Base-by-base conservation (phyloP, 31 red algal genomes). In the Pterothamnion heteromorphum region DNA sequence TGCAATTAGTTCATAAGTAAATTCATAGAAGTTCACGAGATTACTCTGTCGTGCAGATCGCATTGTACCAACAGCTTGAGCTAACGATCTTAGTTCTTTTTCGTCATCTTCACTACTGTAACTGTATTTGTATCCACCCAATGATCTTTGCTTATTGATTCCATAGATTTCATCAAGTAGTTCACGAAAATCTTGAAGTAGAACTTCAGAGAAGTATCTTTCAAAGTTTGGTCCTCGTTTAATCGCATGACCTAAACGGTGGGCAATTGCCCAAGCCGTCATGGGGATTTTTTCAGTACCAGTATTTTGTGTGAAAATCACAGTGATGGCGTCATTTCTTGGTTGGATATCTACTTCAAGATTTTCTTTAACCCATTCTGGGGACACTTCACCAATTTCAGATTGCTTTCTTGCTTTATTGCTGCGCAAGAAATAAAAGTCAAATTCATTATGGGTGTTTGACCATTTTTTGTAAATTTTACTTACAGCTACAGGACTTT, bases 351-450 rank as follows among this genome's bases (percentile, higher is more conserved):
- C 72, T 30, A 32, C 26, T 30, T 76, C 72, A 32, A 76, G 30
- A 76, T 26, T 76, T 76, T 76, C 72, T 76, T 76, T 26, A 26
- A 76, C 72, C 72, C 72, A 76, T 76, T 76, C 72, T 76, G 23
- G 26, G 23, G 72, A 26, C 23, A 76, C 72, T 30, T 26, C 30
- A 30, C 72, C 72, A 76, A 76, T 30, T 76, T 76, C 72, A 76
- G 72, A 76, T 26, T 76, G 30, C 26, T 76, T 32, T 30, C 30
- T 76, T 76, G 72, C 72, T 32, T 32, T 32, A 30, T 76, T 76
- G 26, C 30, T 76, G 72, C 72, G 72, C 30, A 76, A 76, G 72
- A 76, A 76, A 76, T 76, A 76, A 26, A 76, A 30, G 30, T 76
- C 72, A 76, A 76, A 26, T 76, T 76, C 72, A 30, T 76, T 32